phyloP scores from a whole-genome alignment of 2,329 filamentous ascomycete genomes.

The Penicillium sp. region DNA sequence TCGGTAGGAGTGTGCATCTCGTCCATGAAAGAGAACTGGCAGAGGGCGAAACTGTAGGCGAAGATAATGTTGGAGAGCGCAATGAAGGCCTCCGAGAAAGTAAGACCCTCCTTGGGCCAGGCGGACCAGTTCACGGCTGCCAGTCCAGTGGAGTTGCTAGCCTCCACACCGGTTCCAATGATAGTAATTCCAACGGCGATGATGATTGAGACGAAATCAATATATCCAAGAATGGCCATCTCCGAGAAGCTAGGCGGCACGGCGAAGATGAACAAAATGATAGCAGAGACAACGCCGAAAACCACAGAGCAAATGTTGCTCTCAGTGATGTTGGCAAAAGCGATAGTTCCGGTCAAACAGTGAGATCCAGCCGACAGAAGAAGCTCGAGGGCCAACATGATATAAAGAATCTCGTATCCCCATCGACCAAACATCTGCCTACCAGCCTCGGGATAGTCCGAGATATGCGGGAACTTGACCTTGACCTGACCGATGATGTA shows the following conservation, averaged over 20 bases:
- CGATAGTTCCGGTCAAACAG: slow-evolving; percentile 8
- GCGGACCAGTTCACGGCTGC: slow-evolving; percentile 8
- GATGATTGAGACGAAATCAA: slow-evolving; percentile 10
- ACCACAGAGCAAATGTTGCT: slow-evolving; percentile 10
- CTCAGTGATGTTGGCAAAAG: slow-evolving; percentile 6
- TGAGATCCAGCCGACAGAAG: slow-evolving; percentile 10
- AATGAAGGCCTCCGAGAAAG: slow-evolving; percentile 12
- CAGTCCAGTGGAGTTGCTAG: slow-evolving; percentile 6
- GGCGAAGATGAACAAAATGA: slow-evolving; percentile 10
- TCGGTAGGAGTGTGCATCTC: slow-evolving; percentile 13
- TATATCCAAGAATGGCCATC: slow-evolving; percentile 11
- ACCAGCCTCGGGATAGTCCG: slow-evolving; percentile 10
- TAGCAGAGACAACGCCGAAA: slow-evolving; percentile 8
- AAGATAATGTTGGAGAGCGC: slow-evolving; percentile 12
- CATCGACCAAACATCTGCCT: slow-evolving; percentile 10
- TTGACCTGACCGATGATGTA: slow-evolving; percentile 13
- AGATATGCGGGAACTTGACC: slow-evolving; percentile 12
- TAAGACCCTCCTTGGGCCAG: slow-evolving; percentile 11
- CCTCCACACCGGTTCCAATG: slow-evolving; percentile 9
- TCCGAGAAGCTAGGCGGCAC: slow-evolving; percentile 9
- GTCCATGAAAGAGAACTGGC: slow-evolving; percentile 13
- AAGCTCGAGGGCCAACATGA: slow-evolving; percentile 10
- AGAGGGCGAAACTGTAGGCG: slow-evolving; percentile 12
- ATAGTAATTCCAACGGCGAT: slow-evolving; percentile 8
- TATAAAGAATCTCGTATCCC: slow-evolving; percentile 10